Conservation (phyloP, 768 basidiomycete genomes). For the Pleurotus cornucopiae region DNA sequence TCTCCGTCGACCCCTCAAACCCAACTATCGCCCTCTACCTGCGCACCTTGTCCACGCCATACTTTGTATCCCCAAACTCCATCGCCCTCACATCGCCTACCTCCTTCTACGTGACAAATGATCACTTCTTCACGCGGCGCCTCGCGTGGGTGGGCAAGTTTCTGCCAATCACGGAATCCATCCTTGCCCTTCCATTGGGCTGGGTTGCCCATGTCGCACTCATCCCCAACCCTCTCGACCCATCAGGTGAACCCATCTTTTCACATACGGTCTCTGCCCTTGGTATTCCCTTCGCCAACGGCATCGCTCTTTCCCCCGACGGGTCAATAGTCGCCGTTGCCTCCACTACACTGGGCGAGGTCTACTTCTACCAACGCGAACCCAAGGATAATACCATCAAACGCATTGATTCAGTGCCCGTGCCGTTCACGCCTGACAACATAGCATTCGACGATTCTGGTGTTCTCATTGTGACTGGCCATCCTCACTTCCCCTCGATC, state of each 20-base stretch:
- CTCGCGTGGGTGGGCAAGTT: slow-evolving; percentile 47
- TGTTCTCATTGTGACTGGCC: slow-evolving; percentile 56
- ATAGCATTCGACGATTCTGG: slow-evolving; percentile 45
- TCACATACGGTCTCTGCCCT: slow-evolving; percentile 35
- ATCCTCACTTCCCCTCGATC: slow-evolving; percentile 59
- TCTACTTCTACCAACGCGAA: slow-evolving; percentile 52
- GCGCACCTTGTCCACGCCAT: slow-evolving; percentile 54
- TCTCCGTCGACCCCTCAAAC: slow-evolving; percentile 42
- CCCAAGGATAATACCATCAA: slow-evolving; percentile 38
- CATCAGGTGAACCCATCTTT: slow-evolving; percentile 21
- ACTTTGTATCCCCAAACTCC: slow-evolving; percentile 63
- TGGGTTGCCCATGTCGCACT: slow-evolving; percentile 57
- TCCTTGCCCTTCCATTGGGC: slow-evolving; percentile 52
- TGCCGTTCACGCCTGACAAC: slow-evolving; percentile 66
- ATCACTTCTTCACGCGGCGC: slow-evolving; percentile 65
- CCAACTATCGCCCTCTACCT: slow-evolving; percentile 43
- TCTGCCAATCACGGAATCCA: slow-evolving; percentile 50
- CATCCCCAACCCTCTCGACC: slow-evolving; percentile 18
- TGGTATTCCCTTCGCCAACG: slow-evolving; percentile 66
- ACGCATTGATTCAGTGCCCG: slow-evolving; percentile 30
- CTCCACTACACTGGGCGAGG: slow-evolving; percentile 41
- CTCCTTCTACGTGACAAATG: slow-evolving; percentile 71
- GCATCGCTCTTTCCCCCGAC: slow-evolving; percentile 53
- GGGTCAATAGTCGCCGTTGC: slow-evolving; percentile 53
- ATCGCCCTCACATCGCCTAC: slow-evolving; percentile 61